Evolutionary conservation across 441 rosid species (phyloP), one percentile per base, ranked within the genome.

Genomic region (Aquilaria agallochum): DNA sequence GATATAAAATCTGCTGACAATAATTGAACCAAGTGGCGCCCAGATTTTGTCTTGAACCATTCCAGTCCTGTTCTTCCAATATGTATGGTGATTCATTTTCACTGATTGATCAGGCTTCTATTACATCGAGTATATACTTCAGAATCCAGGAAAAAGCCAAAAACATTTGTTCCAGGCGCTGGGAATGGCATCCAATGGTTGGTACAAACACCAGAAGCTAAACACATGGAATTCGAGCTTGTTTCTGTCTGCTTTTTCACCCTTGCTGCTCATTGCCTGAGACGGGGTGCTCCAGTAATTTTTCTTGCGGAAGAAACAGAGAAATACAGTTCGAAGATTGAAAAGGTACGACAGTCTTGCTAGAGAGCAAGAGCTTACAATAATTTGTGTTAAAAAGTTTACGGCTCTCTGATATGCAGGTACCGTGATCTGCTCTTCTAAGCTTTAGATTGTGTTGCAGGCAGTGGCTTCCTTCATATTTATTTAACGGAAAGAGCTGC

Each of bases 111-210:
- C 73, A 91, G 97, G 99, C 50, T 63, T 95, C 66, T 91, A 95
- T 62, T 95, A 95, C 81, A 95, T 94, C 11, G 96, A 95, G 74
- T 91, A 89, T 54, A 84, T 94, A 0, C 75, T 95, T 62, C 96
- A 89, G 80, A 91, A 81, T 77, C 97, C 99, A 0, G 95, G 97
- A 9, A 96, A 91, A 55, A 72, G 83, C 51, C 83, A 74, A 31
- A 84, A 72, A 64, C 88, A 94, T 76, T 69, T 94, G 80, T 74
- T 67, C 69, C 72, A 95, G 44, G 96, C 94, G 0, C 81, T 91
- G 56, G 99, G 99, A 60, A 89, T 91, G 92, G 91, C 96, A 30
- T 72, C 73, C 59, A 89, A 86, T 68, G 96, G 96, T 72, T 94
- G 97, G 99, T 84, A 83, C 74, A 91, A 34, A 34, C 4, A 34